phyloP scores from a whole-genome alignment of 345 rosid genomes.

The Arabis hirsuta region DNA sequence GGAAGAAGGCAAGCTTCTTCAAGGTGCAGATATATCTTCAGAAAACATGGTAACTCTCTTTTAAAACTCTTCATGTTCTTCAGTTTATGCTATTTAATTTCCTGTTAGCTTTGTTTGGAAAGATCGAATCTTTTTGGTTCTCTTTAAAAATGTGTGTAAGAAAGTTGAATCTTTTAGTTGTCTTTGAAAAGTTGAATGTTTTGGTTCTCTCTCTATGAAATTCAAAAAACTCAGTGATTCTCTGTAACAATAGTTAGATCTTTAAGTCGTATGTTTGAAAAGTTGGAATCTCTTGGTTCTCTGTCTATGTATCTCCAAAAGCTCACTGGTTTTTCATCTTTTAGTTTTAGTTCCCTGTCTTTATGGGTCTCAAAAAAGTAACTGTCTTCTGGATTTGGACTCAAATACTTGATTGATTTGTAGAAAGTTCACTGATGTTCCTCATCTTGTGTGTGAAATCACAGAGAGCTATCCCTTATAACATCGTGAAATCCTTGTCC shows the following conservation, averaged over 20 bases:
- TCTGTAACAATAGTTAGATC: neutral
- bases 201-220: neutral
- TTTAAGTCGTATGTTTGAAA: neutral
- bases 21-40: neutral
- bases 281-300: neutral
- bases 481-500: neutral
- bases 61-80: neutral
- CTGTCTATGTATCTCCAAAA: too few relatives aligned
- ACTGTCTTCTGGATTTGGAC: neutral
- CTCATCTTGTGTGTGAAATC: neutral
- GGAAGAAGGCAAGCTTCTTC: neutral
- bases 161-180: neutral
- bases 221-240: too few relatives aligned
- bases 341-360: neutral
- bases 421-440: too few relatives aligned
- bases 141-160: neutral
- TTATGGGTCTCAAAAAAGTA: neutral
- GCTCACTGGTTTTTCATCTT: too few relatives aligned
- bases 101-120: neutral
- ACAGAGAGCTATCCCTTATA: slow-evolving; percentile 18
- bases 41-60: slow-evolving; percentile 5
- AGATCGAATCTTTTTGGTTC: neutral
- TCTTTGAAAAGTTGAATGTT: neutral
- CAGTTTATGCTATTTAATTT: neutral
- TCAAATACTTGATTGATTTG: too few relatives aligned